These are phyloP conservation scores for Thermochaetoides dissita DNA, from an alignment of 2,329 filamentous ascomycete species.

Conservation along the genomic window DNA sequence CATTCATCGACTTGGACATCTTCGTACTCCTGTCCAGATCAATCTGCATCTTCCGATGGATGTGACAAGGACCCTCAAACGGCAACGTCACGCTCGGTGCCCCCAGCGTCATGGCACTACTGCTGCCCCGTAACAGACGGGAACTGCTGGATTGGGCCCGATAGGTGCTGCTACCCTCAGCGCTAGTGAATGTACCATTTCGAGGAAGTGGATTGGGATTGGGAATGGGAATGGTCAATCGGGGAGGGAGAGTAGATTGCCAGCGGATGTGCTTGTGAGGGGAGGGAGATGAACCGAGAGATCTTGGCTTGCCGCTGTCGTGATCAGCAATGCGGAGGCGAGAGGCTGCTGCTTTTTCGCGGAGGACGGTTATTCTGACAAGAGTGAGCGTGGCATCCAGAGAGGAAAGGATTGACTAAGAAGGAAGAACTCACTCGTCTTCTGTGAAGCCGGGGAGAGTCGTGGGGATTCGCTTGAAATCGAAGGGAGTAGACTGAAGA, in stretches of 20 bases:
- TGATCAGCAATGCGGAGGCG: constrained; percentile 31
- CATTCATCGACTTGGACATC: constrained; percentile 2
- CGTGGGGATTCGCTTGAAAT: constrained; percentile 41
- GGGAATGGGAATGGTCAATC: constrained; percentile 2
- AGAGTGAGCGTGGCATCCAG: background rate
- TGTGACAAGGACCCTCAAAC: too few relatives aligned
- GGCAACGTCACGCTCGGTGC: too few relatives aligned
- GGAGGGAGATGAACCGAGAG: background rate
- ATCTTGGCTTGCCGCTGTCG: background rate
- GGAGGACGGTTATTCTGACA: constrained; percentile 32
- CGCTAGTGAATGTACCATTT: too few relatives aligned
- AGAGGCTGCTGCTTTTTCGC: constrained; percentile 37
- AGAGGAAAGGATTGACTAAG: constrained; percentile 1
- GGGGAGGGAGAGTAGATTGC: background rate
- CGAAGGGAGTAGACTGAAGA: constrained; percentile 41
- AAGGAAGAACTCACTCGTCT: constrained; percentile 38
- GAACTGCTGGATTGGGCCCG: background rate
- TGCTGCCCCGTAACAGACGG: background rate
- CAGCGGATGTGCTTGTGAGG: background rate
- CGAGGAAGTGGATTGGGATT: background rate
- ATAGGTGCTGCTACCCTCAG: background rate
- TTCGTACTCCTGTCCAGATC: background rate
- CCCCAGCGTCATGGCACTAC: background rate
- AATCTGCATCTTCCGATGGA: too few relatives aligned
- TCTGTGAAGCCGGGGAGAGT: constrained; percentile 40